Conservation (phyloP, 106 monocot genomes). For the Platanthera guangdongensis region DNA sequence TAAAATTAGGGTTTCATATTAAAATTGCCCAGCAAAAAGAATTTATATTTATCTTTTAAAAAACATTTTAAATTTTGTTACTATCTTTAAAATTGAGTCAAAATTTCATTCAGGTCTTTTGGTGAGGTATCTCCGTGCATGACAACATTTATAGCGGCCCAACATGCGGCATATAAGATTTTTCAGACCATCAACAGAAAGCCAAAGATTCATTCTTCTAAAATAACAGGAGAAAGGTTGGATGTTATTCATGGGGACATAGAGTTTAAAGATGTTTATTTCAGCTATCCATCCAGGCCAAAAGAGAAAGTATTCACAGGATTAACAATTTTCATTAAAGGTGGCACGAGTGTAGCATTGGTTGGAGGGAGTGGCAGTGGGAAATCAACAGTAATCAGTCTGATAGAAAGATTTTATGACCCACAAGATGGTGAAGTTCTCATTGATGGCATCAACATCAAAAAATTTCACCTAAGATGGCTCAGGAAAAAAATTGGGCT, state of each 20-base stretch:
- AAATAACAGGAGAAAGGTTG: slow-evolving; percentile 22
- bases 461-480: slow-evolving; percentile 41
- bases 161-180: slow-evolving; percentile 63
- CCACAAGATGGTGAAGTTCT: slow-evolving; percentile 33
- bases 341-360: slow-evolving; percentile 31
- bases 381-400: slow-evolving; percentile 43
- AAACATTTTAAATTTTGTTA: neutral
- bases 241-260: slow-evolving; percentile 45
- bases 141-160: slow-evolving; percentile 49
- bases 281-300: slow-evolving; percentile 57
- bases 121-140: slow-evolving; percentile 42
- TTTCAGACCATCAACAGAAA: slow-evolving; percentile 60
- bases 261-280: slow-evolving; percentile 47
- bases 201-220: slow-evolving; percentile 52
- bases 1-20: no score
- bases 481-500: slow-evolving; percentile 44
- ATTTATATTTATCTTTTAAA: no score
- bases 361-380: slow-evolving; percentile 52
- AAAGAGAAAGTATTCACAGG: slow-evolving; percentile 52
- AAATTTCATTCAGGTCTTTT: slow-evolving; percentile 24
- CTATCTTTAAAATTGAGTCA: neutral
- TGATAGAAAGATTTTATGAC: slow-evolving; percentile 48
- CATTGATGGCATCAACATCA: slow-evolving; percentile 34
- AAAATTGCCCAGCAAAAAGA: no score
- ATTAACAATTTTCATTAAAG: slow-evolving; percentile 27